A percentile compares a stretch with the other conserved stretches of the same genome.
phyloP scores from a whole-genome alignment of 768 basidiomycete species.

The Leccinum disarticulatum region DNA sequence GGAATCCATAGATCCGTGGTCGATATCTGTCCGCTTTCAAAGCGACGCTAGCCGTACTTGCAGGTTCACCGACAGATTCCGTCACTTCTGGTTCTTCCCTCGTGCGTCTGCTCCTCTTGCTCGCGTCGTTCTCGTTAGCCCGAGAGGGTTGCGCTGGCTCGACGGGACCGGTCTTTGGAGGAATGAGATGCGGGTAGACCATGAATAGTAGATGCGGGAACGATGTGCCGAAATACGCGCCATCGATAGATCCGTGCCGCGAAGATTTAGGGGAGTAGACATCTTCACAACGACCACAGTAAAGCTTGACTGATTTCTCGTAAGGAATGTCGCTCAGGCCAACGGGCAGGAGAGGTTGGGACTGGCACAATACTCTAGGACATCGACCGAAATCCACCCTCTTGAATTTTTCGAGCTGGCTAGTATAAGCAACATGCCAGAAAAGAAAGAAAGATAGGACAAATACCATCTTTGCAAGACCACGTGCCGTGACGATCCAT shows the following conservation, averaged over 20 bases:
- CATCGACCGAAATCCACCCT: slow-evolving; percentile 98
- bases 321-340: slow-evolving; percentile 97
- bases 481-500: slow-evolving; percentile 94
- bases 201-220: slow-evolving; percentile 97
- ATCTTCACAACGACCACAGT: slow-evolving; percentile 98
- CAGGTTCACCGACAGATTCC: slow-evolving; percentile 60
- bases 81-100: slow-evolving; percentile 52
- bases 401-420: slow-evolving; percentile 93
- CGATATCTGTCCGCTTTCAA: slow-evolving; percentile 90
- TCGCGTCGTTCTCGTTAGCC: slow-evolving; percentile 29
- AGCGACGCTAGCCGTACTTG: slow-evolving; percentile 80
- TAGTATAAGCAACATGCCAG: slow-evolving; percentile 1
- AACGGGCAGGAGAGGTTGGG: slow-evolving; percentile 93
- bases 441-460: background rate
- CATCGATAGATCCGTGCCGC: slow-evolving; percentile 95
- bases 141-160: slow-evolving; percentile 35
- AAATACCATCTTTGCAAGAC: slow-evolving; percentile 90
- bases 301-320: slow-evolving; percentile 98
- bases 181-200: slow-evolving; percentile 92
- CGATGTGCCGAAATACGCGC: slow-evolving; percentile 97
- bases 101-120: slow-evolving; percentile 45
- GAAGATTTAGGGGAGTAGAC: slow-evolving; percentile 98
- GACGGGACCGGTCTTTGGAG: slow-evolving; percentile 67
- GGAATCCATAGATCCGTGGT: slow-evolving; percentile 96
- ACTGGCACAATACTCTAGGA: slow-evolving; percentile 93